phyloP scores from a whole-genome alignment of 768 basidiomycete species.

The Tubosaeta brunneosetosa region DNA sequence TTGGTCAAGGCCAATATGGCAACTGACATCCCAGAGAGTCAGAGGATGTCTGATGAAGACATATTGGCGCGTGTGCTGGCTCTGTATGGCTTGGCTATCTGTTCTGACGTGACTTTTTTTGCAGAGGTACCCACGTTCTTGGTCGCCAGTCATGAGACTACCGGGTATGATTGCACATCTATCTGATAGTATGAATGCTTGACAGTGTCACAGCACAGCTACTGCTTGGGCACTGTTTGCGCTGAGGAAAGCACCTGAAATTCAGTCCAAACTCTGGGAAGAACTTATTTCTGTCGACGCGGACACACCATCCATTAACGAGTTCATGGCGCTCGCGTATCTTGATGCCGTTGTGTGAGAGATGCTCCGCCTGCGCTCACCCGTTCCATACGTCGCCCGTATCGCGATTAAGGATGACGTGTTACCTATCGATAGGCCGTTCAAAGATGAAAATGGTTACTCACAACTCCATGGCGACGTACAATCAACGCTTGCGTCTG shows the following conservation, averaged over 20 bases:
- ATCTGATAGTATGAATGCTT: not conserved
- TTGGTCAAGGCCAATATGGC: constrained; percentile 26
- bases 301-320: constrained; percentile 64
- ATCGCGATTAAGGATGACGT: constrained; percentile 50
- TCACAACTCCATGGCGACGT: constrained; percentile 92
- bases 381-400: constrained; percentile 41
- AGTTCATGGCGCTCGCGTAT: constrained; percentile 59
- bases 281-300: constrained; percentile 41
- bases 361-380: constrained; percentile 47
- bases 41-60: constrained; percentile 58
- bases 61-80: constrained; percentile 46
- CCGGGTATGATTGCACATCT: not conserved
- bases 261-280: not conserved
- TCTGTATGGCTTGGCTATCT: too few relatives aligned
- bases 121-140: not conserved
- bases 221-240: not conserved
- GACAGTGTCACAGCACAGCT: not conserved
- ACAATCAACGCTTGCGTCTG: constrained; percentile 88
- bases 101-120: not conserved
- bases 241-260: not conserved
- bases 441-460: constrained; percentile 45
- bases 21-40: constrained; percentile 49
- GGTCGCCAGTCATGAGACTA: not conserved
- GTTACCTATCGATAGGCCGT: constrained; percentile 31
- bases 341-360: constrained; percentile 67